Conservation (phyloP, 2,329 filamentous ascomycete species). For the Colletotrichum musicola region DNA sequence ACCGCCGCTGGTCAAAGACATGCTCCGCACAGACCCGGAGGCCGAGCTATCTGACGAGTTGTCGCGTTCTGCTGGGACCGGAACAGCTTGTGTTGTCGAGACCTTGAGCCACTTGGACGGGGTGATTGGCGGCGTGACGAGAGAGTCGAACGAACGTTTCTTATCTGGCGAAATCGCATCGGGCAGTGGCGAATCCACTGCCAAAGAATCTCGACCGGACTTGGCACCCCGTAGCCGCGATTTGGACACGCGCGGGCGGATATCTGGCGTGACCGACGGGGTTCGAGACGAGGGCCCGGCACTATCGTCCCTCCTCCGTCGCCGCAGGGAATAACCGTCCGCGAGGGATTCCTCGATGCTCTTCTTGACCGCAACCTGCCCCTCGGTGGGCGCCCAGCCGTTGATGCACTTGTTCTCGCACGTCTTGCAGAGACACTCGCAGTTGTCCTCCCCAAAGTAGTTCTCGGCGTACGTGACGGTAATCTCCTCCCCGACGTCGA, state of each 20-base stretch:
- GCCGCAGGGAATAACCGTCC: constrained; percentile 69
- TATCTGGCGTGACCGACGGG: constrained; percentile 57
- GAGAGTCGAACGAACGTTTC: constrained; percentile 57
- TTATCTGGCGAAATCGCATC: constrained; percentile 47
- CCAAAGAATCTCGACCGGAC: constrained; percentile 36
- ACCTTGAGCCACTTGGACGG: constrained; percentile 65
- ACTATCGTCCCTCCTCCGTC: constrained; percentile 65
- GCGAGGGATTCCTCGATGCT: constrained; percentile 66
- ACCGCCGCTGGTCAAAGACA: constrained; percentile 48
- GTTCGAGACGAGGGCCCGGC: constrained; percentile 65
- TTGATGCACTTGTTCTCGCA: constrained; percentile 83
- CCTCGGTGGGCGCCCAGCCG: constrained; percentile 79
- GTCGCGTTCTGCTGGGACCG: constrained; percentile 35
- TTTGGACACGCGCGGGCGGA: constrained; percentile 35
- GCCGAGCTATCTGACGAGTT: constrained; percentile 56
- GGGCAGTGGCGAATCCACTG: constrained; percentile 41
- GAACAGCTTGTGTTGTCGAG: constrained; percentile 43
- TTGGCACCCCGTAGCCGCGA: constrained; percentile 47
- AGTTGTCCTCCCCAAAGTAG: constrained; percentile 96
- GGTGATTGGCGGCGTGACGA: constrained; percentile 68
- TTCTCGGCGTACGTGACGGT: constrained; percentile 96
- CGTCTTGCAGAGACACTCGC: constrained; percentile 91
- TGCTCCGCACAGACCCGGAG: constrained; percentile 45
- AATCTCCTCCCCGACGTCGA: constrained; percentile 91
- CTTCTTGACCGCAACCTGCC: constrained; percentile 58